Conservation (phyloP, 805 yeast species). For the Zygosaccharomyces rouxii region DNA sequence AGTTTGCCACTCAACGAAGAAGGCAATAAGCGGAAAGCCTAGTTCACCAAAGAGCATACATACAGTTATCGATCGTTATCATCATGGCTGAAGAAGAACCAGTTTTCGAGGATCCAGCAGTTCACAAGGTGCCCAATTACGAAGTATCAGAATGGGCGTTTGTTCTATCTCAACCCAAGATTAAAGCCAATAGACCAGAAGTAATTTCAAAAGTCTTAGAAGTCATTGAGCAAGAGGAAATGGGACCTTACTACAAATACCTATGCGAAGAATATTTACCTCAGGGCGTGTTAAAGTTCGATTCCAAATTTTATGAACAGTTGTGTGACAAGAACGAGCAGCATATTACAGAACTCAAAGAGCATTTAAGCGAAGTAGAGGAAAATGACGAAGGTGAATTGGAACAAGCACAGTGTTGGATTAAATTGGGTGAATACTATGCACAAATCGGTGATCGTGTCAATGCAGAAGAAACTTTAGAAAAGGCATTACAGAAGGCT, state of each 20-base stretch:
- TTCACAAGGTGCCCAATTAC: constrained; percentile 68
- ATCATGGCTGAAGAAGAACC: constrained; percentile 21
- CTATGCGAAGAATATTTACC: constrained; percentile 46
- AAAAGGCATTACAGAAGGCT: constrained; percentile 70
- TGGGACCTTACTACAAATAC: constrained; percentile 81
- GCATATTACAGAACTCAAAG: constrained; percentile 45
- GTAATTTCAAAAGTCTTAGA: constrained; percentile 45
- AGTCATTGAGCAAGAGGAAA: constrained; percentile 53
- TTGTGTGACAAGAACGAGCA: constrained; percentile 52
- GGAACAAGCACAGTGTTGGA: constrained; percentile 72
- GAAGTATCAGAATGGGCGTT: constrained; percentile 77
- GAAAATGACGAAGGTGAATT: constrained; percentile 75
- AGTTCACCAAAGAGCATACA: neutral
- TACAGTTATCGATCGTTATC: neutral
- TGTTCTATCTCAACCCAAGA: constrained; percentile 44
- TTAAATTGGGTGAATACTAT: constrained; percentile 81
- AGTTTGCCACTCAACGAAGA: neutral
- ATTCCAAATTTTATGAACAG: constrained; percentile 50
- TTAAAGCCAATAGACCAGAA: constrained; percentile 40
- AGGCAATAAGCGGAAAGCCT: neutral
- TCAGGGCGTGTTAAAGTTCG: constrained; percentile 46
- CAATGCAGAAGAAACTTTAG: constrained; percentile 62
- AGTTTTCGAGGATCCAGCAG: constrained; percentile 25
- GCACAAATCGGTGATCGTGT: constrained; percentile 76
- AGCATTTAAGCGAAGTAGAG: constrained; percentile 46